Percentiles rank a stretch among this genome's conserved stretches.
phyloP scores from a whole-genome alignment of 164 flowering plant genomes.

The Annona squamosa region DNA sequence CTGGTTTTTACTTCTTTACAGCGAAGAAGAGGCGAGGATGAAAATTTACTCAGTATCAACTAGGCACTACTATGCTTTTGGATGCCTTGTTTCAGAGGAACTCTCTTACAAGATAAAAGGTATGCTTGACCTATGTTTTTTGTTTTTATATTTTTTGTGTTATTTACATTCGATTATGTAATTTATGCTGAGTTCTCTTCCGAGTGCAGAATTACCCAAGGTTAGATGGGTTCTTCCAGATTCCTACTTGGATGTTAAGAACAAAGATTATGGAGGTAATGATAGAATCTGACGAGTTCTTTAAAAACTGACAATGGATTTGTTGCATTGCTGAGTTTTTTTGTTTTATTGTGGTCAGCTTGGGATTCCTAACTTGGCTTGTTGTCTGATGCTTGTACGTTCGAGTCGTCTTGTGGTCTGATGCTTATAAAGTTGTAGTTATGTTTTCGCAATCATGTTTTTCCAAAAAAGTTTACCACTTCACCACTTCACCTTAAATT shows the following conservation, averaged over 20 bases:
- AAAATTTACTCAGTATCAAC: conserved; percentile 39
- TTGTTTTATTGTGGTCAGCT: not conserved
- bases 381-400: not conserved
- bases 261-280: conserved; percentile 36
- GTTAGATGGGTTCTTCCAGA: conserved; percentile 49
- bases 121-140: not conserved
- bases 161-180: not conserved
- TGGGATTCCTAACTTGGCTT: not conserved
- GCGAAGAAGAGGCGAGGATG: conserved; percentile 37
- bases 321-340: not conserved
- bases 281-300: not conserved
- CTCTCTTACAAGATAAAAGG: conserved; percentile 30
- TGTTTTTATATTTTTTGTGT: not conserved
- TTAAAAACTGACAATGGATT: no score
- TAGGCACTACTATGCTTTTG: conserved; percentile 34
- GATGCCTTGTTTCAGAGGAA: conserved; percentile 31
- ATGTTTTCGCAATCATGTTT: not conserved
- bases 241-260: conserved; percentile 36
- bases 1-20: conserved; percentile 4
- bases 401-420: not conserved
- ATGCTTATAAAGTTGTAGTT: not conserved
- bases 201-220: conserved; percentile 24
- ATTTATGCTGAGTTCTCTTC: not conserved
- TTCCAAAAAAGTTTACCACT: not conserved
- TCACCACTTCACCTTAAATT: not conserved